phyloP scores from a whole-genome alignment of 805 yeast genomes.

The Torulaspora microellipsoides region DNA sequence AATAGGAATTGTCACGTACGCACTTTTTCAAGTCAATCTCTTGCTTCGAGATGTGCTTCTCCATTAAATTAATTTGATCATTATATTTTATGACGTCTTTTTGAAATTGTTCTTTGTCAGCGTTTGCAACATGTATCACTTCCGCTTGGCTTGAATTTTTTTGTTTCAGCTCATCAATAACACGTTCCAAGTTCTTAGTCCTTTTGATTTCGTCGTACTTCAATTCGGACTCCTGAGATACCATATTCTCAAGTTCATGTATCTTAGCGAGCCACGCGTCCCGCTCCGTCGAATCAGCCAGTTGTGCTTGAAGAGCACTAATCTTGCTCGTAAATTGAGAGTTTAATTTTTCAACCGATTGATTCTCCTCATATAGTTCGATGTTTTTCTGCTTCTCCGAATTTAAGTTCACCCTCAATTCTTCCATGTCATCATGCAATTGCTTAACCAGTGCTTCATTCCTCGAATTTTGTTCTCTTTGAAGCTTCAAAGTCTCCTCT shows the following conservation, averaged over 20 bases:
- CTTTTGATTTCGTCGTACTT: constrained; percentile 51
- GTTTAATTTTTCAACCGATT: constrained; percentile 53
- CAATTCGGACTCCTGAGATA: constrained; percentile 44
- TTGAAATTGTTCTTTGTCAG: constrained; percentile 55
- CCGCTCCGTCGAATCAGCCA: constrained; percentile 48
- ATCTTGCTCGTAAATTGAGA: constrained; percentile 45
- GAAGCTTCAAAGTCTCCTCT: constrained; percentile 30
- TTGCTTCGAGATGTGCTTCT: constrained; percentile 43
- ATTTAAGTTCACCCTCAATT: constrained; percentile 35
- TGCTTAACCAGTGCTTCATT: constrained; percentile 37
- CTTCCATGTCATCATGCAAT: constrained; percentile 30
- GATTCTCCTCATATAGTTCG: constrained; percentile 62
- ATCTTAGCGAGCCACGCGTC: constrained; percentile 56
- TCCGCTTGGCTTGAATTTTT: constrained; percentile 48
- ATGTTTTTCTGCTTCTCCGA: constrained; percentile 49
- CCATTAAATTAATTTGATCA: constrained; percentile 41
- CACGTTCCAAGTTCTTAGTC: constrained; percentile 46
- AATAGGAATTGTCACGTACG: constrained; percentile 53
- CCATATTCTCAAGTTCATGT: constrained; percentile 46
- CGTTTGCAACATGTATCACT: constrained; percentile 49
- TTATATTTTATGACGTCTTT: constrained; percentile 45
- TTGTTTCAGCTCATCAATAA: constrained; percentile 49
- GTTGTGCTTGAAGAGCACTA: constrained; percentile 43
- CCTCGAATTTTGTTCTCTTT: constrained; percentile 30
- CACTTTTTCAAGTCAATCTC: constrained; percentile 42